Conservation (phyloP, 2,329 filamentous ascomycete genomes). For the Aspergillus sp. region DNA sequence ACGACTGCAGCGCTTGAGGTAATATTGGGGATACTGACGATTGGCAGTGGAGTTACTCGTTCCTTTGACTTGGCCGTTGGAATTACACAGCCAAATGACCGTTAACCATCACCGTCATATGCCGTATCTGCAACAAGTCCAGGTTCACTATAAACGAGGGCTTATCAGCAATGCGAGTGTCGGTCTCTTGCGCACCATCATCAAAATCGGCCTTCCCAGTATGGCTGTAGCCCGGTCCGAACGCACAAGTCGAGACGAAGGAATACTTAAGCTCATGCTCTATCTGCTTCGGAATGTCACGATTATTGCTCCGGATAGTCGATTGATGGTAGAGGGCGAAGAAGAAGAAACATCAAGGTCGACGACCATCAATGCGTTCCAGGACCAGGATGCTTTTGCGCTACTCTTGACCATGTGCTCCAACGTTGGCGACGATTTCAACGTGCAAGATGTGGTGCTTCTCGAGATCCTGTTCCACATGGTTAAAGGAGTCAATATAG, state of each 20-base stretch:
- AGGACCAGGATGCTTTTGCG: constrained; percentile 82
- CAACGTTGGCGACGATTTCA: constrained; percentile 89
- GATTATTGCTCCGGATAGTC: constrained; percentile 67
- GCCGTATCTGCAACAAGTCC: constrained; percentile 78
- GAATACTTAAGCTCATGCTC: constrained; percentile 81
- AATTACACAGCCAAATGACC: constrained; percentile 73
- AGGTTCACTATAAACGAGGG: constrained; percentile 80
- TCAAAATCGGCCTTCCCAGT: constrained; percentile 73
- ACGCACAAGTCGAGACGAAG: constrained; percentile 70
- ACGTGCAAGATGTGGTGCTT: constrained; percentile 76
- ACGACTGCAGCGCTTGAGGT: not conserved
- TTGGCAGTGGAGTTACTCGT: constrained; percentile 70
- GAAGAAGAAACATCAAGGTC: constrained; percentile 84
- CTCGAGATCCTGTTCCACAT: constrained; percentile 90
- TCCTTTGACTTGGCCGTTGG: constrained; percentile 87
- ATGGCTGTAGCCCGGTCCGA: constrained; percentile 74
- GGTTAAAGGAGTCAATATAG: constrained; percentile 77
- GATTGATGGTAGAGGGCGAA: constrained; percentile 71
- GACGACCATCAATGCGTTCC: constrained; percentile 77
- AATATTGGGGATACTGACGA: constrained; percentile 13
- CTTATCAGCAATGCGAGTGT: constrained; percentile 76
- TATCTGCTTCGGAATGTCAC: constrained; percentile 85
- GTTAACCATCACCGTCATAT: constrained; percentile 88
- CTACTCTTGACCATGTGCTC: constrained; percentile 79
- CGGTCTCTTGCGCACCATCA: constrained; percentile 68